These are phyloP conservation scores for Picochlorum sp. DNA, from an alignment of 139 green algal species.

Conservation along the genomic window DNA sequence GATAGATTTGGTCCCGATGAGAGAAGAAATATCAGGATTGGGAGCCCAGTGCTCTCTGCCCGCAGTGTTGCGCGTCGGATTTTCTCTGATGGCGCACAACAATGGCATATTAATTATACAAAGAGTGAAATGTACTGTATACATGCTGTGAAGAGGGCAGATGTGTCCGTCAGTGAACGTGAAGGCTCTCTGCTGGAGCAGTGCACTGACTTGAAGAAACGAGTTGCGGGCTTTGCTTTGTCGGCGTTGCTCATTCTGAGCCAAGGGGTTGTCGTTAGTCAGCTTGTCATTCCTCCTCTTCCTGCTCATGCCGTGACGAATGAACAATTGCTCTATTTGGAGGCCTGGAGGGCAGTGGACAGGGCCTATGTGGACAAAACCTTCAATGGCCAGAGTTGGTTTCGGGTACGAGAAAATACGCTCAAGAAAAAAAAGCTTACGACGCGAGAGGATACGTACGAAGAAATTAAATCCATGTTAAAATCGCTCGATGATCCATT, in stretches of 20 bases:
- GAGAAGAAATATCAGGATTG: too few species aligned
- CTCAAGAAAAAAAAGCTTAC: constrained; percentile 60
- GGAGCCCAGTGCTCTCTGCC: too few species aligned
- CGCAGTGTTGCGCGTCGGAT: too few species aligned
- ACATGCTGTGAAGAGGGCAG: too few species aligned
- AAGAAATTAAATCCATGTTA: constrained; percentile 74
- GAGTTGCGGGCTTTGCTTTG: too few species aligned
- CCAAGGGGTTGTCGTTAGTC: background rate
- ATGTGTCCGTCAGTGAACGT: too few species aligned
- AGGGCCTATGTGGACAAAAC: constrained; percentile 94
- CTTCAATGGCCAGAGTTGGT: constrained; percentile 95
- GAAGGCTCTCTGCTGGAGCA: too few species aligned
- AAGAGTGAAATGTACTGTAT: too few species aligned
- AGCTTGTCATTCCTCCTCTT: background rate
- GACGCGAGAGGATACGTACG: constrained; percentile 67
- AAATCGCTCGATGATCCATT: constrained; percentile 86
- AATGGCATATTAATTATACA: too few species aligned
- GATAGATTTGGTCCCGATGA: too few species aligned
- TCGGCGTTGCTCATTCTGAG: background rate
- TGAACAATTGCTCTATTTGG: constrained; percentile 92
- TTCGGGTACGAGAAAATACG: constrained; percentile 63
- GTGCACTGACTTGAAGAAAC: too few species aligned
- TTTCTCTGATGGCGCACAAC: too few species aligned
- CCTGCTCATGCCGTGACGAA: constrained; percentile 60
- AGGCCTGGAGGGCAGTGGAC: constrained; percentile 91